phyloP scores from a whole-genome alignment of 2,329 filamentous ascomycete species.

The Thielaviopsis ethacetica region DNA sequence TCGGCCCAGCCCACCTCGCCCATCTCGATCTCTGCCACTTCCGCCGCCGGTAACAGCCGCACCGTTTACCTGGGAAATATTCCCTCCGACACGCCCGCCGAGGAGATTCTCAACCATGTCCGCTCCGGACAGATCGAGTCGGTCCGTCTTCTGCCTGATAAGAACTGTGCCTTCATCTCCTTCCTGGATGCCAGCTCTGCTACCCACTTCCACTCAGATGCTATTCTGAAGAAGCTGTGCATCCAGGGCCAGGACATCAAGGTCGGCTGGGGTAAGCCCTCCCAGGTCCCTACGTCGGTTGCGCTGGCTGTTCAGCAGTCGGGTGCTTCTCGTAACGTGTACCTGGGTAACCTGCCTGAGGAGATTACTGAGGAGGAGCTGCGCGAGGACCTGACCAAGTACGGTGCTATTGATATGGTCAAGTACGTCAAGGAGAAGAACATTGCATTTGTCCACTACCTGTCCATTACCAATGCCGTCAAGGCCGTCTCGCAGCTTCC shows the following conservation, averaged over 20 bases:
- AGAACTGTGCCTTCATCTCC: constrained; percentile 99
- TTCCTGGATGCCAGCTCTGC: constrained; percentile 96
- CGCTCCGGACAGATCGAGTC: constrained; percentile 97
- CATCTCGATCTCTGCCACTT: constrained; percentile 58
- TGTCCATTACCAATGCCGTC: constrained; percentile 95
- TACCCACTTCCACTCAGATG: constrained; percentile 98
- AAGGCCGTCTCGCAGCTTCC: constrained; percentile 94
- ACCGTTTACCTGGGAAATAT: constrained; percentile 98
- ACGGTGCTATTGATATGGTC: constrained; percentile 89
- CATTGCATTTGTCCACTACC: constrained; percentile 93
- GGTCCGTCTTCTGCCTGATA: constrained; percentile 89
- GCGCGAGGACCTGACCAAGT: constrained; percentile 88
- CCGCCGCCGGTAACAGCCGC: constrained; percentile 79
- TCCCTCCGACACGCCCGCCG: constrained; percentile 88
- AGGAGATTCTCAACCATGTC: constrained; percentile 92
- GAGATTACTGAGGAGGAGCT: constrained; percentile 84
- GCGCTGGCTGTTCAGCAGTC: constrained; percentile 96
- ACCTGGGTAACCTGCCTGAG: constrained; percentile 82
- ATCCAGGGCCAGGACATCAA: constrained; percentile 99
- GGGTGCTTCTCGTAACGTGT: constrained; percentile 90
- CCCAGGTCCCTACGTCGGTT: constrained; percentile 91
- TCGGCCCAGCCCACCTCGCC: constrained; percentile 52
- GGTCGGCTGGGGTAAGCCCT: constrained; percentile 98
- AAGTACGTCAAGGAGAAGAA: constrained; percentile 97
- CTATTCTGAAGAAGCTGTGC: constrained; percentile 97